These are phyloP conservation scores for Rhizopogon salebrosus DNA, from an alignment of 768 basidiomycete species.

Conservation along the genomic window DNA sequence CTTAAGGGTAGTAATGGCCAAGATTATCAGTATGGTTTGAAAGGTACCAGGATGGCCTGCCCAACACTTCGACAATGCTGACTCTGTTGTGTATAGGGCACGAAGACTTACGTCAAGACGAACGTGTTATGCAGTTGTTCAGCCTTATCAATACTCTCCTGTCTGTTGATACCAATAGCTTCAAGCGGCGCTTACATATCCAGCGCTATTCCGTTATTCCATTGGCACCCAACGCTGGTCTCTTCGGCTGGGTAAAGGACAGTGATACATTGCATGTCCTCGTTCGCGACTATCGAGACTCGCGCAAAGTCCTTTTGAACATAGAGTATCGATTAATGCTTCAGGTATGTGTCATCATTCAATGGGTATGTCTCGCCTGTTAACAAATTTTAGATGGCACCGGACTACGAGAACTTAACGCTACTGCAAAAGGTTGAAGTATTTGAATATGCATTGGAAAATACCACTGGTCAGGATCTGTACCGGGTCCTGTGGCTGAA, in stretches of 20 bases:
- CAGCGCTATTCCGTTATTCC: slow-evolving; percentile 92
- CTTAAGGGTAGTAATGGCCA: slow-evolving; percentile 88
- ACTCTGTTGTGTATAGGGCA: slow-evolving; percentile 54
- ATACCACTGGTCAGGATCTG: slow-evolving; percentile 96
- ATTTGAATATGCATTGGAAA: slow-evolving; percentile 97
- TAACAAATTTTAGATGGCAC: slow-evolving; percentile 75
- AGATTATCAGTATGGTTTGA: slow-evolving; percentile 88
- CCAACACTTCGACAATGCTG: not conserved
- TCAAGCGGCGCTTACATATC: slow-evolving; percentile 93
- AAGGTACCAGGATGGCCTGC: slow-evolving; percentile 49
- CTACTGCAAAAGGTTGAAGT: slow-evolving; percentile 98
- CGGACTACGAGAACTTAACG: slow-evolving; percentile 93
- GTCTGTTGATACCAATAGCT: slow-evolving; percentile 88
- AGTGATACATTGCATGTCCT: slow-evolving; percentile 95
- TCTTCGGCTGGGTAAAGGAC: slow-evolving; percentile 93
- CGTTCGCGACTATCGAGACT: slow-evolving; percentile 93
- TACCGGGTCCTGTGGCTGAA: slow-evolving; percentile 97
- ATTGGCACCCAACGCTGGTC: slow-evolving; percentile 90
- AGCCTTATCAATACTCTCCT: slow-evolving; percentile 94
- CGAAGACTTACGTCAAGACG: slow-evolving; percentile 98
- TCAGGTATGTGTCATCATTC: slow-evolving; percentile 64
- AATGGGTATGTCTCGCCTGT: slow-evolving; percentile 45
- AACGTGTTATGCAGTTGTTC: slow-evolving; percentile 98
- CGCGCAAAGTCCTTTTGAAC: slow-evolving; percentile 92
- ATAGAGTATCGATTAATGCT: slow-evolving; percentile 99